Conservation (phyloP, 108 stramenopile genomes). For the Pseudonitzschia multiseries region DNA sequence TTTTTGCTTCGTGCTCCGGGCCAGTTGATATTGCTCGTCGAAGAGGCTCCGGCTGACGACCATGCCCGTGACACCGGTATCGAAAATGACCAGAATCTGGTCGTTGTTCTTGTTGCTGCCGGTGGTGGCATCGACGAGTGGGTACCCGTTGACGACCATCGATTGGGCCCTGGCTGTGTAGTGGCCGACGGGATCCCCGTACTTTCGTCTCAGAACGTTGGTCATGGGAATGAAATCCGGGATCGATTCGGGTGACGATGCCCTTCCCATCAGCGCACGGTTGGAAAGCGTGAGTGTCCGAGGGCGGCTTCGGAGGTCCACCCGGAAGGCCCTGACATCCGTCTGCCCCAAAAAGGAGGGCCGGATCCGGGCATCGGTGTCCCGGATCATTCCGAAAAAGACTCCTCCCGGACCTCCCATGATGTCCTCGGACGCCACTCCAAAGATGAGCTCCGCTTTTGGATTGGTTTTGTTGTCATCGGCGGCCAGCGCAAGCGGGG, state of each 20-base stretch:
- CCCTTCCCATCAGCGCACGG: neutral
- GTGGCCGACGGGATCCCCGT: slow-evolving; percentile 58
- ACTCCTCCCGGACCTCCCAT: slow-evolving; percentile 65
- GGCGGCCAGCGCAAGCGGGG: neutral
- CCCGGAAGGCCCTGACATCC: slow-evolving; percentile 34
- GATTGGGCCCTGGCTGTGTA: slow-evolving; percentile 44
- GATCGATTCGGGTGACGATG: neutral
- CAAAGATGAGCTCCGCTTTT: slow-evolving; percentile 43
- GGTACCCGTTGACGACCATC: slow-evolving; percentile 45
- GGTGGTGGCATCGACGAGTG: slow-evolving; percentile 19
- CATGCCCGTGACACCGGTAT: slow-evolving; percentile 74
- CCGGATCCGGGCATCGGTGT: slow-evolving; percentile 60
- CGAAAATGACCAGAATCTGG: slow-evolving; percentile 63
- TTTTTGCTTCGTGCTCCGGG: slow-evolving; percentile 43
- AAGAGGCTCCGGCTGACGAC: slow-evolving; percentile 52
- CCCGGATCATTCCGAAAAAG: slow-evolving; percentile 60
- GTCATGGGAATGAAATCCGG: slow-evolving; percentile 44
- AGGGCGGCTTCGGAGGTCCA: slow-evolving; percentile 31
- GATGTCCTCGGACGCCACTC: slow-evolving; percentile 47
- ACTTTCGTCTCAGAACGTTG: slow-evolving; percentile 43
- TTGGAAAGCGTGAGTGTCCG: slow-evolving; percentile 44
- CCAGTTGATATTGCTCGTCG: slow-evolving; percentile 48
- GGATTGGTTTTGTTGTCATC: neutral
- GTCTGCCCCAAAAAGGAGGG: slow-evolving; percentile 68
- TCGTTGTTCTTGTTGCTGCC: slow-evolving; percentile 3